Evolutionary conservation across 1,284 basidiomycete species (phyloP).

Genomic region (Marasmius fiardii): DNA sequence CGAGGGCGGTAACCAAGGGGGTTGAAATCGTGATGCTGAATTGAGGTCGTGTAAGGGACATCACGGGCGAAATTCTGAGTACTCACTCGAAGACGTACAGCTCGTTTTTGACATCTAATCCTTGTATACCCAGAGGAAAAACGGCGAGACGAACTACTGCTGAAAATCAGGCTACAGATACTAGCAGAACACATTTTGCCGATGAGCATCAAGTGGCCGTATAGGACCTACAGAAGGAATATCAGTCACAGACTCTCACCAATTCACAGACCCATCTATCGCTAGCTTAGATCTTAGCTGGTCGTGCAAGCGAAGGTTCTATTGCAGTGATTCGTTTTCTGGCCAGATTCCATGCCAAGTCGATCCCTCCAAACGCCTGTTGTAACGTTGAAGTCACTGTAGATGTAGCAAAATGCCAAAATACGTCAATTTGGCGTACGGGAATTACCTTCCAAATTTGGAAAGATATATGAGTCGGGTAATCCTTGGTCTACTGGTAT

Average conservation of each 20-base stretch:
- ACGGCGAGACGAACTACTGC: constrained; percentile 70
- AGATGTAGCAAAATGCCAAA: too few species aligned
- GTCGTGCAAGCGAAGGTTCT: too few species aligned
- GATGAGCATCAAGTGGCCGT: constrained; percentile 65
- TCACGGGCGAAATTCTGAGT: neutral
- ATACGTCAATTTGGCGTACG: too few species aligned
- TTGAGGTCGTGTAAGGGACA: neutral
- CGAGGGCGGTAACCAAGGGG: constrained; percentile 71
- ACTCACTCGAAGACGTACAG: constrained; percentile 83
- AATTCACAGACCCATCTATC: too few species aligned
- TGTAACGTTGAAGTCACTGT: too few species aligned
- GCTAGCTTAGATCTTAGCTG: too few species aligned
- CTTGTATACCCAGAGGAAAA: constrained; percentile 83
- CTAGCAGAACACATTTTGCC: constrained; percentile 82
- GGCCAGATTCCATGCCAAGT: too few species aligned
- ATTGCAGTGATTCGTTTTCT: too few species aligned
- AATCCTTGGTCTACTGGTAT: too few species aligned
- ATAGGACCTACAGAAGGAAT: constrained; percentile 46
- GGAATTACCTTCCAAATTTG: too few species aligned
- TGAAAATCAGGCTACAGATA: constrained; percentile 73
- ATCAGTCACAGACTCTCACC: neutral
- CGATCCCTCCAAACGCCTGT: too few species aligned
- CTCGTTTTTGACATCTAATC: constrained; percentile 74
- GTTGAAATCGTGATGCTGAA: constrained; percentile 75
- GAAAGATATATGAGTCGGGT: too few species aligned